Conservation (phyloP, 345 rosid species). For the Brassica cretica region DNA sequence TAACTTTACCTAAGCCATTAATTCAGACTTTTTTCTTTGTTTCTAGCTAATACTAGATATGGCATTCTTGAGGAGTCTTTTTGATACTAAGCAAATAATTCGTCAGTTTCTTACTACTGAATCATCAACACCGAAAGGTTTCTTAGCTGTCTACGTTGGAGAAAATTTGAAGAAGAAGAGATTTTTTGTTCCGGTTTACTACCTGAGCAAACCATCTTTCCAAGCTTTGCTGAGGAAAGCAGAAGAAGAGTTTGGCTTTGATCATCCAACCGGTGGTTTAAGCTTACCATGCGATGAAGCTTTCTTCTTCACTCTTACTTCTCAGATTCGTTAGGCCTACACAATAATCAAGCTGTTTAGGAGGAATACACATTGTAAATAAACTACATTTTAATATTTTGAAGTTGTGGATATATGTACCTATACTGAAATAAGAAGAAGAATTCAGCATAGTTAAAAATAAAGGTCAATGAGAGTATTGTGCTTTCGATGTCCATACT, state of each 20-base stretch:
- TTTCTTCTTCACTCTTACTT: conserved; percentile 40
- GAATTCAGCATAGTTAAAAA: background rate
- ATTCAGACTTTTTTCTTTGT: conserved; percentile 2
- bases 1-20: background rate
- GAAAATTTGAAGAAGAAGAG: conserved; percentile 41
- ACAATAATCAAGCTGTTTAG: conserved; percentile 4
- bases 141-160: conserved; percentile 47
- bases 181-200: conserved; percentile 43
- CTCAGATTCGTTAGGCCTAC: conserved; percentile 29
- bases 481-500: background rate
- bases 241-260: conserved; percentile 51
- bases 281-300: conserved; percentile 49
- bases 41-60: conserved; percentile 10
- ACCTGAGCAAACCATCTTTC: conserved; percentile 44
- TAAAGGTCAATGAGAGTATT: background rate
- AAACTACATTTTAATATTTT: background rate
- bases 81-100: conserved; percentile 29
- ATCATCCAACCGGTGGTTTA: conserved; percentile 44
- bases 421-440: background rate
- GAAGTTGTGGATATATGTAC: background rate
- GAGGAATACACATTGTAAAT: conserved; percentile 20
- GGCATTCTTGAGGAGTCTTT: conserved; percentile 30
- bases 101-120: conserved; percentile 21
- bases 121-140: conserved; percentile 47
- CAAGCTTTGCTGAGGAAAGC: conserved; percentile 42